Evolutionary conservation across 2,329 filamentous ascomycete genomes (phyloP), one percentile per base, ranked within the genome.

Genomic region (Aspergillus fumigatiaffinis): DNA sequence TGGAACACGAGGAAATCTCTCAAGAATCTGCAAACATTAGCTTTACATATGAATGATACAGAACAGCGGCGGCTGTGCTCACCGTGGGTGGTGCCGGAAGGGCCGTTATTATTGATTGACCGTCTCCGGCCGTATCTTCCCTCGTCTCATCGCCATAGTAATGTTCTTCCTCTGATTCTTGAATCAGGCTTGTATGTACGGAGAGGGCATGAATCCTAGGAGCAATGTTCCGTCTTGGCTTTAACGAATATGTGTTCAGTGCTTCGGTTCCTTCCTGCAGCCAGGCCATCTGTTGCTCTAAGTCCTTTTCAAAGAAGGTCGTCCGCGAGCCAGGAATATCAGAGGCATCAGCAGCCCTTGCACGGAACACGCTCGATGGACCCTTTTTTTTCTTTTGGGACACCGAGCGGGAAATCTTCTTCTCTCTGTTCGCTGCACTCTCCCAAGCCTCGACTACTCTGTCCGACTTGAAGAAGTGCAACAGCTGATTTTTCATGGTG

Each of bases 391-490:
- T 65, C 52, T 38, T 63, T 59, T 53, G 60, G 8, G 32, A 62
- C 14, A 58, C 47, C 9, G 56, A 52, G 1, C 57, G 57, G 20
- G 56, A 61, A 28, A 56, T 12, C 20, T 50, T 64, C 21, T 58
- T 62, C n/a, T 66, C 60, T 32, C 62, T 67, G 21, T 63, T 62
- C 23, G 62, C 57, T 10, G 66, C 60, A 35, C 38, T 64, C 26
- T 72, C 70, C 69, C 69, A 72, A 9, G 66, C 61, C 9, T 73
- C 71, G 14, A 68, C 54, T 17, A 72, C 71, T n/a, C 64, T 66
- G 52, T 72, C 71, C 2, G 69, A 70, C 44, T 68, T 71, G n/a
- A 73, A 62, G 54, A 68, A 71, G 14, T 71, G 68, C 35, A 66
- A 62, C 17, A 73, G 62, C 57, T 73, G 71, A 10, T 66, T 60